Base-by-base conservation (phyloP, 208 protist genomes). In the Leishmania lainsoni region DNA sequence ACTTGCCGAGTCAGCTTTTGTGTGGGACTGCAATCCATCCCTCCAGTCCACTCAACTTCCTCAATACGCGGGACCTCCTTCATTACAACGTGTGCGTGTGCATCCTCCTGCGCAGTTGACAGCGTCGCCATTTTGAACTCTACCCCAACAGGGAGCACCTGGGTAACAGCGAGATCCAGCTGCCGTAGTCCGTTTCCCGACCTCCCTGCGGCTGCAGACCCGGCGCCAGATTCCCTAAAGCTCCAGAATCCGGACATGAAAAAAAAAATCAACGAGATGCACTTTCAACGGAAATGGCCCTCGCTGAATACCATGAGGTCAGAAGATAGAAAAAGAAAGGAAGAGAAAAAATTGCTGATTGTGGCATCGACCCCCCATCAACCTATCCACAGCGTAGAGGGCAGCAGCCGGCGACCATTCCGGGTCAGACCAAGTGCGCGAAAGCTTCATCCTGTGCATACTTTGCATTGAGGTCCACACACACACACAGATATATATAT, bases 201-300 rank as follows among this genome's bases (percentile, higher is more conserved):
- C n/a, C 26, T 35, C 22, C 35, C 75, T 3, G 58, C 45, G n/a
- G 32, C 70, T 10, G 78, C 66, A 29, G 66, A 54, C 14, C 45
- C 54, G 56, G 70, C 14, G 42, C 14, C 26, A 5, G 80, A 71
- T 58, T 92, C 89, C 51, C 91, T 78, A 59, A 94, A 94, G 68
- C 91, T 94, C 91, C 91, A 94, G 22, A 89, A 83, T 22, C 91
- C 91, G 29, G 91, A 94, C 91, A 94, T 94, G 22, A 51, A 68
- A 78, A 68, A 69, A 71, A n/a, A 59, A 79, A 61, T 10, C 20
- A 63, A 52, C 9, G 29, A 75, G n/a, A 59, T 77, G 5, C 5
- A 73, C 58, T 56, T 83, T 59, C 52, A 20, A 66, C 51, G 45
- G 69, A 73, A 29, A 1, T 6, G 17, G 48, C 26, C 69, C 48